These are phyloP conservation scores for Russula sp. DNA, from an alignment of 768 basidiomycete genomes.

Conservation along the genomic window DNA sequence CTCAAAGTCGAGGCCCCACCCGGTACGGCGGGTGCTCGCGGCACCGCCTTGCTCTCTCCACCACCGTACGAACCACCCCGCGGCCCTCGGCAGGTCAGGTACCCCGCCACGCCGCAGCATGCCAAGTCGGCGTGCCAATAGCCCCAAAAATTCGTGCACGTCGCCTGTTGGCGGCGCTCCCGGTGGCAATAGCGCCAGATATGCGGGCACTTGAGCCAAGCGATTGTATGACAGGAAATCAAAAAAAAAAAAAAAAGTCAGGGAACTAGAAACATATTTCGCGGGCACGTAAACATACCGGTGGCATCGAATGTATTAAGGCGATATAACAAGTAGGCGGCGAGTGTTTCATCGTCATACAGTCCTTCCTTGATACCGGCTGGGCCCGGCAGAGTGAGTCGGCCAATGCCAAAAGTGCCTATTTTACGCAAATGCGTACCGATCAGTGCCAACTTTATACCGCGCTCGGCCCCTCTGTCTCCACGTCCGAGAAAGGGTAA, in stretches of 20 bases:
- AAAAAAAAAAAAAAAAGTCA: neutral
- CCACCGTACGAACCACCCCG: slow-evolving; percentile 77
- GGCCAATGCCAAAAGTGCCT: neutral
- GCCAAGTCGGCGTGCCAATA: slow-evolving; percentile 69
- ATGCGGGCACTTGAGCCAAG: slow-evolving; percentile 53
- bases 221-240: neutral
- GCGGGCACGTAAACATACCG: slow-evolving; percentile 40
- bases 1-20: slow-evolving; percentile 85
- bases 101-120: slow-evolving; percentile 76
- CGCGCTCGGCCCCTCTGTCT: slow-evolving; percentile 79
- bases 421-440: slow-evolving; percentile 46
- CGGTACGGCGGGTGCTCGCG: slow-evolving; percentile 37
- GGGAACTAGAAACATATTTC: neutral
- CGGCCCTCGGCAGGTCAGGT: slow-evolving; percentile 64
- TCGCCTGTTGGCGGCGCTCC: slow-evolving; percentile 54
- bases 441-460: slow-evolving; percentile 88
- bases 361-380: slow-evolving; percentile 93
- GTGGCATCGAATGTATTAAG: slow-evolving; percentile 72
- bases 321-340: slow-evolving; percentile 80
- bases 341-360: slow-evolving; percentile 79
- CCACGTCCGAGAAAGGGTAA: slow-evolving; percentile 89
- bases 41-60: slow-evolving; percentile 74
- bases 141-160: slow-evolving; percentile 57
- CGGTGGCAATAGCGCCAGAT: slow-evolving; percentile 54
- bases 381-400: slow-evolving; percentile 30